Evolutionary conservation across 805 yeast species (phyloP), one percentile per base, ranked within the genome.

Genomic region (Candida glaebosa): DNA sequence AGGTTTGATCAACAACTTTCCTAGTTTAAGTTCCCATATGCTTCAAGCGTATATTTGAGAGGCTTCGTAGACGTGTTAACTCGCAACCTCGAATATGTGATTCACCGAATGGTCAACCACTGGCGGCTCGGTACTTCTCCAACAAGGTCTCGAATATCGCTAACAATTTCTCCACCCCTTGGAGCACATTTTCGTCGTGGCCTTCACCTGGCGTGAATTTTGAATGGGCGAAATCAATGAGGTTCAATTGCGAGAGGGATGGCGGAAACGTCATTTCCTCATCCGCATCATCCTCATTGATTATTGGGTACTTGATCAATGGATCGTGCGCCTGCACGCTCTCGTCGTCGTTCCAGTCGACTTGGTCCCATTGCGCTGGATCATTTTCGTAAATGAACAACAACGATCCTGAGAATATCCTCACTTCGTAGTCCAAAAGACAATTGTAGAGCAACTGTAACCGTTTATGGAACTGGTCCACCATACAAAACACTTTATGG

Each of bases 211-310:
- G 80, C 0, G 75, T 71, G 44, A 76, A 63, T 46, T 67, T 75
- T 0, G 96, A 78, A 58, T 93, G 98, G 1, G 97, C 97, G 68
- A 93, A 89, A 61, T 93, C 99, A 5, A 93, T 88, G 37, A 90
- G 53, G 30, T 79, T 73, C 39, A 88, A 63, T 4, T 77, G 63
- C 45, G 90, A 82, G 37, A 87, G 57, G 0, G 74, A 67, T 1
- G 35, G 18, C 3, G 14, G 15, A 53, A 56, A 52, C 62, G 6
- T 55, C 65, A 1, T 58, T 69, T 2, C 53, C 2, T 53, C 59
- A 3, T 50, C 61, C 1, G 50, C 55, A n/a, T 44, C 53, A 6
- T 47, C 55, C 2, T 47, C 52, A 15, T 41, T 51, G 3, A 41
- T 44, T 9, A 44, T 14, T 2, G 44, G 42, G 9, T 44, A 52